Conservation (phyloP, 1,139 yeast species). For the Blastobotrys capitulatus region DNA sequence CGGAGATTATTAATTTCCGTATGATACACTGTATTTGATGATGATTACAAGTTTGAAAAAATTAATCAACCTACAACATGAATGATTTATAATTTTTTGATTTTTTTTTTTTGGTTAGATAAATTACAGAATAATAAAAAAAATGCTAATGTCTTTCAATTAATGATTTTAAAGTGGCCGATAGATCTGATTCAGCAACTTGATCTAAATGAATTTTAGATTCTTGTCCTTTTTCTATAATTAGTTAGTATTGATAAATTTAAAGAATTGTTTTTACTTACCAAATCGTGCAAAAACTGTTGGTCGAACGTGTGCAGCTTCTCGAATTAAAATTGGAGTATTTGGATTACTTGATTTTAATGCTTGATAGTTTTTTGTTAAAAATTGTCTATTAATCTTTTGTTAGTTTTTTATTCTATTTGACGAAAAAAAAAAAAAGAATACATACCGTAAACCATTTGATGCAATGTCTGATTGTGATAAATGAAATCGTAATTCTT, state of each 20-base stretch:
- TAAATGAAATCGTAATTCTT: constrained; percentile 73
- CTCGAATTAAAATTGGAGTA: constrained; percentile 70
- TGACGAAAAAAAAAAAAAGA: background rate
- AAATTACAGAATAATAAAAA: background rate
- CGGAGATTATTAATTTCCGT: too few relatives aligned
- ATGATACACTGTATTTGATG: too few relatives aligned
- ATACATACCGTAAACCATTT: constrained; percentile 47
- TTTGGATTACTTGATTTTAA: constrained; percentile 53
- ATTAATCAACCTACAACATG: too few relatives aligned
- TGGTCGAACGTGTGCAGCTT: constrained; percentile 67
- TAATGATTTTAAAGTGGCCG: constrained; percentile 18
- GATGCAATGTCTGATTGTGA: constrained; percentile 73
- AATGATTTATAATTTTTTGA: too few relatives aligned
- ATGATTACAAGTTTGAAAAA: too few relatives aligned
- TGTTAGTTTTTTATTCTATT: constrained; percentile 3
- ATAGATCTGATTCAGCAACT: constrained; percentile 21
- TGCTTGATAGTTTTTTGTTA: constrained; percentile 53
- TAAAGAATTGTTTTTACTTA: too few relatives aligned
- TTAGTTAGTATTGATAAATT: constrained; percentile 1
- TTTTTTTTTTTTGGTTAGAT: too few relatives aligned
- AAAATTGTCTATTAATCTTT: constrained; percentile 45
- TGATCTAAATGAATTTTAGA: constrained; percentile 31
- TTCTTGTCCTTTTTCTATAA: constrained; percentile 31
- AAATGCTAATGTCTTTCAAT: constrained; percentile 16
- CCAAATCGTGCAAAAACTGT: constrained; percentile 65